Conservation (phyloP, 1,284 basidiomycete species). For the Uromyces viciae-fabae region DNA sequence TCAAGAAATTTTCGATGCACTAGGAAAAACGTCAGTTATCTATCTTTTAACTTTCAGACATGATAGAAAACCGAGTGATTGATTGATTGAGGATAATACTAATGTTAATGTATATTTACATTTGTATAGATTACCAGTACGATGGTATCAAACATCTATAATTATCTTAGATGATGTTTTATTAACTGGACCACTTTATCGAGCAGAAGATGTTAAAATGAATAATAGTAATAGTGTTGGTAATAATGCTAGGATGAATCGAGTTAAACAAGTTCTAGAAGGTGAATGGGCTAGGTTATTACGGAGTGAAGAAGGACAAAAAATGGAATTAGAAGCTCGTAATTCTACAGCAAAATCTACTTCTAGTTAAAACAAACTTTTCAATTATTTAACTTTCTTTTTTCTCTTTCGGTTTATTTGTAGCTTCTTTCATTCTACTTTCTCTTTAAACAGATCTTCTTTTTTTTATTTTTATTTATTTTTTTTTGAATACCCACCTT, state of each 20-base stretch:
- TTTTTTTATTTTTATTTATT: too few relatives aligned
- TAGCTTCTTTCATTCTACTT: too few relatives aligned
- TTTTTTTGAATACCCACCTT: too few relatives aligned
- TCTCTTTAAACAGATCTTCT: too few relatives aligned
- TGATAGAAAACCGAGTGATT: not conserved
- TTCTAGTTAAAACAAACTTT: too few relatives aligned
- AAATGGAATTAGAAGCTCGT: slow-evolving; percentile 37
- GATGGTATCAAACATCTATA: slow-evolving; percentile 44
- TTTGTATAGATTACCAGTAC: slow-evolving; percentile 29
- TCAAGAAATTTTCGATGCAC: slow-evolving; percentile 45
- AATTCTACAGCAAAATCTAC: not conserved
- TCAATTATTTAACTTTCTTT: too few relatives aligned
- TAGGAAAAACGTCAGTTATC: slow-evolving; percentile 43
- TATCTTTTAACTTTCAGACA: not conserved
- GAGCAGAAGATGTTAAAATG: slow-evolving; percentile 36
- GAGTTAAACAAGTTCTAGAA: slow-evolving; percentile 39
- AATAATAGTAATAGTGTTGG: not conserved
- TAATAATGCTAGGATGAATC: slow-evolving; percentile 11
- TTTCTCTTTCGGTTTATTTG: too few relatives aligned
- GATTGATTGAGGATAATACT: not conserved
- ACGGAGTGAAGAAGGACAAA: slow-evolving; percentile 22
- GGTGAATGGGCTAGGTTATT: slow-evolving; percentile 36
- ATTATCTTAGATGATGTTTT: slow-evolving; percentile 44
- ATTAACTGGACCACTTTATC: slow-evolving; percentile 28
- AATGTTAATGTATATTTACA: not conserved